phyloP scores from a whole-genome alignment of 1,284 basidiomycete genomes.

The Leccinum holopus region DNA sequence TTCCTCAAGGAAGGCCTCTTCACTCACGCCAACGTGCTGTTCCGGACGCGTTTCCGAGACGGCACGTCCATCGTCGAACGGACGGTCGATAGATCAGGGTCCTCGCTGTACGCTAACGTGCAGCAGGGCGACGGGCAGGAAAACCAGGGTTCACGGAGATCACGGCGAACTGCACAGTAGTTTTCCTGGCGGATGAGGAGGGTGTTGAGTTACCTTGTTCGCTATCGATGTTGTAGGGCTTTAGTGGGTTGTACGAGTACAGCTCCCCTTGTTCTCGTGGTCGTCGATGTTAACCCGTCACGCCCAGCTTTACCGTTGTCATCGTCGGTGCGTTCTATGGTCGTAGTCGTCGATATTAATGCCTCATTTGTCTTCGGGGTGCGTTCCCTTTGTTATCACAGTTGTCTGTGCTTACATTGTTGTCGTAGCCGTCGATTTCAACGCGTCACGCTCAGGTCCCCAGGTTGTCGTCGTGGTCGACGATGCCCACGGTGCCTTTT shows the following conservation, averaged over 20 bases:
- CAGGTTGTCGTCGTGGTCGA: too few species aligned
- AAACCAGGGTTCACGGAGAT: constrained; percentile 29
- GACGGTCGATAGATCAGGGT: constrained; percentile 60
- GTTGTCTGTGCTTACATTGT: too few species aligned
- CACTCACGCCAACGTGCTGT: constrained; percentile 97
- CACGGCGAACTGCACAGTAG: constrained; percentile 19
- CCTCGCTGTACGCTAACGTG: constrained; percentile 36
- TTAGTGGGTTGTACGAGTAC: constrained; percentile 14
- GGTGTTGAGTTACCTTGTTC: constrained; percentile 3
- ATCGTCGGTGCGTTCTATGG: too few species aligned
- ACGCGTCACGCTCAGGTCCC: too few species aligned
- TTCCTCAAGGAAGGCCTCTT: constrained; percentile 98
- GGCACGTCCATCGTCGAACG: constrained; percentile 90
- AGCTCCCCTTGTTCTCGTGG: too few species aligned
- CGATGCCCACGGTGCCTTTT: too few species aligned
- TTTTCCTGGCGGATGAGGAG: not conserved
- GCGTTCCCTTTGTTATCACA: too few species aligned
- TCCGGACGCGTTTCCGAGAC: constrained; percentile 89
- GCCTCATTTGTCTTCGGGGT: too few species aligned
- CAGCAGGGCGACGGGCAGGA: constrained; percentile 19
- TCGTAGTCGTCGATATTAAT: too few species aligned
- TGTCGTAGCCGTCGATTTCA: too few species aligned
- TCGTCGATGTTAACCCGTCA: too few species aligned
- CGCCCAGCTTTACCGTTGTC: too few species aligned
- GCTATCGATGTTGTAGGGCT: constrained; percentile 16